Evolutionary conservation across 345 rosid genomes (phyloP).

Genomic region (Eucalyptus coolabah): DNA sequence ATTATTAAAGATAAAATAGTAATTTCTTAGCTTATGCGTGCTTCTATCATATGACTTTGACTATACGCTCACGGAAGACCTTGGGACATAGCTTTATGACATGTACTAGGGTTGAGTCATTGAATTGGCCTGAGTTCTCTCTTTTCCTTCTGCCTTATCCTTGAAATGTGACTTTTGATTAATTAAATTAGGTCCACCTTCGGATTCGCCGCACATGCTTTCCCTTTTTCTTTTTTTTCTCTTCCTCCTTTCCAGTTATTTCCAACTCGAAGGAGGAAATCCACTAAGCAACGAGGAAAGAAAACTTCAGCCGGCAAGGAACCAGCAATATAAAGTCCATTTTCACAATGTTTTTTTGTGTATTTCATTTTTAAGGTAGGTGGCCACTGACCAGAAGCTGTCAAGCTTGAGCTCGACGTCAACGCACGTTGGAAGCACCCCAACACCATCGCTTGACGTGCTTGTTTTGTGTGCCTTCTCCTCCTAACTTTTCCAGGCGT

Average conservation of each 20-base stretch:
- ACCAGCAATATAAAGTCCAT: background rate
- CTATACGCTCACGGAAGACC: background rate
- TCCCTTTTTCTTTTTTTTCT: background rate
- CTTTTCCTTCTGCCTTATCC: background rate
- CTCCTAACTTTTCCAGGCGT: background rate
- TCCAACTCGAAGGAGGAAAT: background rate
- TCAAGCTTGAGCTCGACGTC: background rate
- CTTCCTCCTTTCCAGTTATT: background rate
- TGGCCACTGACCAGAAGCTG: background rate
- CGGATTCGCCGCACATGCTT: background rate
- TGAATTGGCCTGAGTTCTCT: background rate
- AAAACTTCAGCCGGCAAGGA: background rate
- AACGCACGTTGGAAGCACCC: background rate
- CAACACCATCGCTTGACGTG: slow-evolving; percentile 4
- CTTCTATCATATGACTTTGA: background rate
- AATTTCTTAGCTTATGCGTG: background rate
- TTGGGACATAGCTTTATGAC: background rate
- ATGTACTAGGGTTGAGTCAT: background rate
- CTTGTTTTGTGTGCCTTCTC: background rate
- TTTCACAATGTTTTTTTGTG: background rate
- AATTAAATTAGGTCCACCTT: background rate
- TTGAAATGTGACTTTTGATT: background rate
- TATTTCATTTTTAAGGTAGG: background rate
- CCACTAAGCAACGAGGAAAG: background rate
- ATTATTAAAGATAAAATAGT: background rate